Base-by-base conservation (phyloP, 2,329 filamentous ascomycete genomes). In the Aspergillus pseudonomiae region DNA sequence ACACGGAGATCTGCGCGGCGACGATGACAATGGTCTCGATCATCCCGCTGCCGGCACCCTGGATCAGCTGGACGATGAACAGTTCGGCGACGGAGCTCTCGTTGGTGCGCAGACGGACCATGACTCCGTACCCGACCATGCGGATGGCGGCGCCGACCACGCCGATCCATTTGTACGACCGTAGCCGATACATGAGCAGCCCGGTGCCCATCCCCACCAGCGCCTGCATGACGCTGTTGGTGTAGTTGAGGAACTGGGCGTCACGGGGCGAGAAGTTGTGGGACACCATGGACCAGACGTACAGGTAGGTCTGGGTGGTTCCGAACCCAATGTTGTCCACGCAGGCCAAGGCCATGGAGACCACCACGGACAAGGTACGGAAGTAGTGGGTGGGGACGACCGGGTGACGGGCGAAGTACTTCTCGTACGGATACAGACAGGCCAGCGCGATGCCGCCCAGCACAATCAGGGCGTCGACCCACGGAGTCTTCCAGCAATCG, bases 111-210 rank as follows among this genome's bases (percentile, higher is more conserved):
- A 85, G 77, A 2, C 83, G 77, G 34, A 84, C 75, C 83, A 85
- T 85, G 34, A 84, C 68, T 4, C 81, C 82, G 63, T 85, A 84
- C 6, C 83, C 83, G 36, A 84, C 66, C 11, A 83, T 68, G 12
- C 82, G 80, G 36, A 85, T 67, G 2, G 75, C 60, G 1, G 77
- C 74, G 5, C 80, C 82, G 4, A 71, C 64, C 26, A 84, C 71
- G 14, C 77, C 71, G 2, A 85, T 71, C 78, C 79, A 82, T 64
- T 85, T 85, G 74, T 83, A 85, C 2, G 77, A 76, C 41, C 79
- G 72, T 2, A 77, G 75, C 54, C 75, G 74, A 59, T 77, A 76
- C 75, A 85, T 84, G 48, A 81, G 65, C 9, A 76, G 65, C 0
- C 82, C 81, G 12, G 76, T 71, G 0, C 77, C 41, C 41, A 83